These are phyloP conservation scores for Basipetospora sp. DNA, from an alignment of 2,329 filamentous ascomycete genomes.

Conservation along the genomic window DNA sequence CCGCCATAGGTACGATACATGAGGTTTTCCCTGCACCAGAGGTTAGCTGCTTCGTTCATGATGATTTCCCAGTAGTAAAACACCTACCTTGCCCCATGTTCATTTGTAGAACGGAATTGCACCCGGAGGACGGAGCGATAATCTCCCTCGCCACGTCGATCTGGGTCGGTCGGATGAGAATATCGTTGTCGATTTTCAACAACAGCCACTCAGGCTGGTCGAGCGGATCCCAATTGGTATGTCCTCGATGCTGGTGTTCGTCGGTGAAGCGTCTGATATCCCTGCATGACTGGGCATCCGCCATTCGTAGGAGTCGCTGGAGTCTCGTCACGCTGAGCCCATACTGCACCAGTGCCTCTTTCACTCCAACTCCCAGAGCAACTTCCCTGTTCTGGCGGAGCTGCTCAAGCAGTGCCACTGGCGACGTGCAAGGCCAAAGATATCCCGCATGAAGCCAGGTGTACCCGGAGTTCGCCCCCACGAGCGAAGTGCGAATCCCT, in stretches of 20 bases:
- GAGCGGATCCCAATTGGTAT: slow-evolving; percentile 41
- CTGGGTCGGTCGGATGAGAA: slow-evolving; percentile 48
- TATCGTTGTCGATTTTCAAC: slow-evolving; percentile 49
- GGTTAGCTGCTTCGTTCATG: slow-evolving; percentile 4
- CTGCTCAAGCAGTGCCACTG: slow-evolving; percentile 29
- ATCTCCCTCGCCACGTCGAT: slow-evolving; percentile 47
- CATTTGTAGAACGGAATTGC: slow-evolving; percentile 49
- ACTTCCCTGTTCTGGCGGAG: slow-evolving; percentile 17
- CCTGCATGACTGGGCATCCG: slow-evolving; percentile 14
- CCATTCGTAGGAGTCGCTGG: slow-evolving; percentile 31
- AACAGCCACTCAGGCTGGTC: slow-evolving; percentile 48
- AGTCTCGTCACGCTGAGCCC: slow-evolving; percentile 27
- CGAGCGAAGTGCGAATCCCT: too few species aligned
- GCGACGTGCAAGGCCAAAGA: slow-evolving; percentile 32
- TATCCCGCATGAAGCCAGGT: slow-evolving; percentile 29
- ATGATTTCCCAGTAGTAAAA: neutral
- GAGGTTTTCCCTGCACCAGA: slow-evolving; percentile 38
- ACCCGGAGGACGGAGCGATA: slow-evolving; percentile 33
- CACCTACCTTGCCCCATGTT: slow-evolving; percentile 50
- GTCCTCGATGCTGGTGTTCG: slow-evolving; percentile 20
- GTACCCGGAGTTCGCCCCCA: too few species aligned
- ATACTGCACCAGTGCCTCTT: slow-evolving; percentile 25
- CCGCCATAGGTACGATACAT: slow-evolving; percentile 38
- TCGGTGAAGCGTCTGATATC: slow-evolving; percentile 24
- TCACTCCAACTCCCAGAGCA: slow-evolving; percentile 21